A percentile compares a stretch with the other conserved stretches of the same genome.
phyloP scores from a whole-genome alignment of 768 basidiomycete genomes.

The Pleurotus salmoneostramineus region DNA sequence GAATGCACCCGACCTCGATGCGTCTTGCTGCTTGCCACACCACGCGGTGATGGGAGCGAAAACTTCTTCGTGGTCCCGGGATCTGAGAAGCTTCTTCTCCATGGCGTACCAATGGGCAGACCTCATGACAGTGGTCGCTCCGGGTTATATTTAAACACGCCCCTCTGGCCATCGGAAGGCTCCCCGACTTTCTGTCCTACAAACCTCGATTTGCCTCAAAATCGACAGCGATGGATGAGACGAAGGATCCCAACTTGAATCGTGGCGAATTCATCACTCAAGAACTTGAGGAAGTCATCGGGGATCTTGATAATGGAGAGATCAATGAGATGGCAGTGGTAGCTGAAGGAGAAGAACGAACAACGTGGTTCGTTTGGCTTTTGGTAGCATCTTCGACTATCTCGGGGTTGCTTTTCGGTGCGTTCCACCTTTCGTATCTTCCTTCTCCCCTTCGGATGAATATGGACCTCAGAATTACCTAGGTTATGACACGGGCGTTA shows the following conservation, averaged over 20 bases:
- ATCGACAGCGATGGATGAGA: background rate
- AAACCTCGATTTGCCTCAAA: background rate
- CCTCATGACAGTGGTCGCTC: conserved; percentile 1
- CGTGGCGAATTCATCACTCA: background rate
- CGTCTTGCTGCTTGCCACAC: background rate
- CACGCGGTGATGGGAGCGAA: background rate
- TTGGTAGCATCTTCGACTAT: conserved; percentile 73
- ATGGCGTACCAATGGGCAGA: background rate
- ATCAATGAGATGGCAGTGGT: conserved; percentile 58
- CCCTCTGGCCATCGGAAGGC: background rate
- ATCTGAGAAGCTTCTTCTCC: conserved; percentile 1
- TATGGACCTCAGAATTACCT: background rate
- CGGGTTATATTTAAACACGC: conserved; percentile 5
- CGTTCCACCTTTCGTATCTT: no score
- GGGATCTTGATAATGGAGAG: conserved; percentile 39
- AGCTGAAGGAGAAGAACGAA: conserved; percentile 61
- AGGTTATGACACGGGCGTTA: conserved; percentile 83
- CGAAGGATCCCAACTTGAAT: background rate
- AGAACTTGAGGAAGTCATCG: conserved; percentile 14
- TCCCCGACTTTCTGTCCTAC: background rate
- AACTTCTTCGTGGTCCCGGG: background rate
- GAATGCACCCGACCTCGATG: background rate
- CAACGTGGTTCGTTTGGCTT: conserved; percentile 76
- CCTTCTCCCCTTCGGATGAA: background rate
- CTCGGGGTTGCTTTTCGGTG: conserved; percentile 73